Evolutionary conservation across 352 stramenopile species (phyloP).

Genomic region (Phytophthora pisi): DNA sequence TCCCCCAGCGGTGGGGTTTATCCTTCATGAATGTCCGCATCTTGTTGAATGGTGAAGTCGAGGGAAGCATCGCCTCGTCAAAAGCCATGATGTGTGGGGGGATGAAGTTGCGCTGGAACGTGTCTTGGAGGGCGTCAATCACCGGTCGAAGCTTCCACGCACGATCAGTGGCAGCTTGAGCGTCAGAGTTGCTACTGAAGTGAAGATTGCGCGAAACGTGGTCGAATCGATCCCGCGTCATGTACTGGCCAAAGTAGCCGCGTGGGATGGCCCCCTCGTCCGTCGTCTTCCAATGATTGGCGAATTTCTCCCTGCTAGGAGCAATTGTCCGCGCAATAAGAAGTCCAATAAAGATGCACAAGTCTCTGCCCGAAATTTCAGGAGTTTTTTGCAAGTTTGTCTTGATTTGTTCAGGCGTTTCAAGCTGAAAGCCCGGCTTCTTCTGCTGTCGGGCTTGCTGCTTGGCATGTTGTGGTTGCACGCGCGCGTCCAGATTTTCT

Average conservation of each 20-base stretch:
- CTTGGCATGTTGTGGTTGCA: constrained; percentile 4
- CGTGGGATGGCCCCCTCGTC: constrained; percentile 7
- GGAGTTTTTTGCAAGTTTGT: neutral
- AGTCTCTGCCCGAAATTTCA: constrained; percentile 1
- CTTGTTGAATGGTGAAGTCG: neutral
- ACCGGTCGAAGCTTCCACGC: constrained; percentile 9
- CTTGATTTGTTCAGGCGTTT: constrained; percentile 2
- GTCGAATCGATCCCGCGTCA: constrained; percentile 9
- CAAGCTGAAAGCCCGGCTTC: neutral
- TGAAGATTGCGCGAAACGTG: constrained; percentile 18
- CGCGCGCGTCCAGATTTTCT: constrained; percentile 8
- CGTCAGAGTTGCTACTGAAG: constrained; percentile 15
- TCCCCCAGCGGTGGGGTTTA: neutral
- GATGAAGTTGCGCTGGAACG: neutral
- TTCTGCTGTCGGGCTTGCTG: constrained; percentile 1
- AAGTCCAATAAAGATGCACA: constrained; percentile 11
- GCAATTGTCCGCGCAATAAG: constrained; percentile 2
- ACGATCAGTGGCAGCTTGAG: constrained; percentile 1
- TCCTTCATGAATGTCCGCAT: constrained; percentile 3
- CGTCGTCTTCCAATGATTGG: constrained; percentile 13
- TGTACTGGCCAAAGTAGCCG: constrained; percentile 3
- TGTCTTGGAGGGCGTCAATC: constrained; percentile 2
- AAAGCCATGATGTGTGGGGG: neutral
- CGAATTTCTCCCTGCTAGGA: constrained; percentile 4
- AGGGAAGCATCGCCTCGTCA: constrained; percentile 7